Base-by-base conservation (phyloP, 495 filamentous ascomycete genomes). In the Tuber magnatum region DNA sequence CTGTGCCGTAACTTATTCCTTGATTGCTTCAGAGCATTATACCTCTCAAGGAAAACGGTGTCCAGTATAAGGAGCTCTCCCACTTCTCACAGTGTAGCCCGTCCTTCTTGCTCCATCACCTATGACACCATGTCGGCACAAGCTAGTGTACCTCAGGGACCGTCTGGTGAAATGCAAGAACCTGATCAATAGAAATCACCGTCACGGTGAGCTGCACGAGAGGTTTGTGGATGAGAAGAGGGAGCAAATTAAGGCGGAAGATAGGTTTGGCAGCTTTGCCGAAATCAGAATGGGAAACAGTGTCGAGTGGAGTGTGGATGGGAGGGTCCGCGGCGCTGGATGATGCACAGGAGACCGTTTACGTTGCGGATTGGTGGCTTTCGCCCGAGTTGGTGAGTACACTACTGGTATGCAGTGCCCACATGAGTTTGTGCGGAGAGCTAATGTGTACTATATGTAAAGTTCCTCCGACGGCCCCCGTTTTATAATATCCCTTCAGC, bases 291-390 rank as follows among this genome's bases (percentile, higher is more conserved):
- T 93, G 22, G 92, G 92, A 18, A n/a, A n/a, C n/a, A n/a, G n/a
- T n/a, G n/a, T n/a, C n/a, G n/a, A n/a, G n/a, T n/a, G n/a, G n/a
- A n/a, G n/a, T n/a, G n/a, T n/a, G n/a, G n/a, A n/a, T n/a, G n/a
- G n/a, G n/a, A n/a, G n/a, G n/a, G n/a, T n/a, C n/a, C n/a, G n/a
- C n/a, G n/a, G n/a, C n/a, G n/a, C n/a, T n/a, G n/a, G n/a, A n/a
- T n/a, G n/a, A n/a, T n/a, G n/a, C 95, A 43, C 91, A 92, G 75
- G 95, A 99, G 84, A 91, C 91, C 18, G 97, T 99, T 77, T 99
- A 97, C 83, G 94, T 99, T 74, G 93, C 86, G 35, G 95, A 97
- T 82, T 99, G 94, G 94, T 99, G 95, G 94, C 85, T 99, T 16
- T 94, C 92, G 2, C 94, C 94, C 0, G 94, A 99, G 83, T 84